Conservation (phyloP, 1,139 yeast species). For the Magnusiomyces sp. region DNA sequence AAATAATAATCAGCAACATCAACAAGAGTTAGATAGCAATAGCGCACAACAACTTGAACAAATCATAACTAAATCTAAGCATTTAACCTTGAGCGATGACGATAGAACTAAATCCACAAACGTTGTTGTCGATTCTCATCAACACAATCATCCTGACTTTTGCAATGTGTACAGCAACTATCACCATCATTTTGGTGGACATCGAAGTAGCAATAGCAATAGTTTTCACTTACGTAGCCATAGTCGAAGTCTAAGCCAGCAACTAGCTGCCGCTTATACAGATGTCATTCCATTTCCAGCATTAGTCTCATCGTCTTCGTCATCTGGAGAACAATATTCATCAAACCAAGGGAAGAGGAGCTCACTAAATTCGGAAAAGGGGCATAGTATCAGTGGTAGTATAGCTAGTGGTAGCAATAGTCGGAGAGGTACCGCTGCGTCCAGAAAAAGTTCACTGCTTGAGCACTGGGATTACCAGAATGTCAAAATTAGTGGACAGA, state of each 20-base stretch:
- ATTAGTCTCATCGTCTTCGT: constrained; percentile 1
- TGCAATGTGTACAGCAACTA: no score
- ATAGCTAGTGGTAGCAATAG: background rate
- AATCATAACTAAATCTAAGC: no score
- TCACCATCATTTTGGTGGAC: background rate
- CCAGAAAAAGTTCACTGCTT: constrained; percentile 12
- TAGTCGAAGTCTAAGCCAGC: background rate
- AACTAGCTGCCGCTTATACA: background rate
- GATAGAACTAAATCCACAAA: background rate
- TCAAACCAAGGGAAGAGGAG: background rate
- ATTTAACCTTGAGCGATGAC: no score
- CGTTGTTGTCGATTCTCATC: no score
- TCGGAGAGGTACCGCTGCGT: constrained; percentile 2
- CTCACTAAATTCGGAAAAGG: background rate
- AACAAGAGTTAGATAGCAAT: no score
- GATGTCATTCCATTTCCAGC: constrained; percentile 13
- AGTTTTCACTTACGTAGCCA: background rate
- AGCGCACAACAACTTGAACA: no score
- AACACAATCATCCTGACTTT: no score
- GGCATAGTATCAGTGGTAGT: background rate
- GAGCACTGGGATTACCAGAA: constrained; percentile 16
- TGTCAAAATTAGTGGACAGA: constrained; percentile 11
- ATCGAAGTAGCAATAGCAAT: background rate
- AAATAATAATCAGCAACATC: background rate
- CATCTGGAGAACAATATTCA: background rate